phyloP scores from a whole-genome alignment of 805 yeast species.

The Ogataea methanolica region DNA sequence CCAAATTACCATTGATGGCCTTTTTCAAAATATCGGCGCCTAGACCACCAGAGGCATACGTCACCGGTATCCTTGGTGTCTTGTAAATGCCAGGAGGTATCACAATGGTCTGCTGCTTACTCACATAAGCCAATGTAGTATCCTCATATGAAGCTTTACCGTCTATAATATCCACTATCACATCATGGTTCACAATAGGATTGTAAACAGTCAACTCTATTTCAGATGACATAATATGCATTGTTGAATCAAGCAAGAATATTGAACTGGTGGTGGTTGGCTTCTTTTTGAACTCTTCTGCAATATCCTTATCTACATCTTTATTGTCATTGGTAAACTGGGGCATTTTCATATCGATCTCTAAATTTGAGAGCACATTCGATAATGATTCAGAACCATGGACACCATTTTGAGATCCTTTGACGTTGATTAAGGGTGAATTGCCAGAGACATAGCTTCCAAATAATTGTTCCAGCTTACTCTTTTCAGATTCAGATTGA shows the following conservation, averaged over 20 bases:
- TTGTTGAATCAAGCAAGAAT: conserved; percentile 44
- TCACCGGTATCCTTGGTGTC: conserved; percentile 47
- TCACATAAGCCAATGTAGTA: conserved; percentile 40
- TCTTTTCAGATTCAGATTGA: conserved; percentile 12
- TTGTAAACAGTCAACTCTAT: conserved; percentile 50
- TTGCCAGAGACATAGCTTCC: conserved; percentile 38
- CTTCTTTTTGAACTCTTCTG: conserved; percentile 2
- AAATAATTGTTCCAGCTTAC: conserved; percentile 30
- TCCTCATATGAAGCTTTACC: conserved; percentile 48
- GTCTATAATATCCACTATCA: conserved; percentile 36
- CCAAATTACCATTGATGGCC: conserved; percentile 47
- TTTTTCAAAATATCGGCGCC: conserved; percentile 46
- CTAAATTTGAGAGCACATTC: conserved; percentile 19
- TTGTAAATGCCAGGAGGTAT: conserved; percentile 50
- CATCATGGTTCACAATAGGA: conserved; percentile 46
- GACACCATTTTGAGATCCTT: conserved; percentile 25
- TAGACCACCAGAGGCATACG: conserved; percentile 36
- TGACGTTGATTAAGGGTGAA: conserved; percentile 27
- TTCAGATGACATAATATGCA: conserved; percentile 52
- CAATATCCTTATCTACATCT: conserved; percentile 1
- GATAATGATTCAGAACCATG: conserved; percentile 23
- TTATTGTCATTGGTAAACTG: conserved; percentile 8
- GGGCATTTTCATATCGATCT: conserved; percentile 28
- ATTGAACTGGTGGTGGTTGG: conserved; percentile 22
- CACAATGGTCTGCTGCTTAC: conserved; percentile 34